Percentiles rank a stretch among this genome's conserved stretches.
These are phyloP conservation scores for Blastobotrys muscicola DNA, from an alignment of 805 yeast species.

Conservation along the genomic window DNA sequence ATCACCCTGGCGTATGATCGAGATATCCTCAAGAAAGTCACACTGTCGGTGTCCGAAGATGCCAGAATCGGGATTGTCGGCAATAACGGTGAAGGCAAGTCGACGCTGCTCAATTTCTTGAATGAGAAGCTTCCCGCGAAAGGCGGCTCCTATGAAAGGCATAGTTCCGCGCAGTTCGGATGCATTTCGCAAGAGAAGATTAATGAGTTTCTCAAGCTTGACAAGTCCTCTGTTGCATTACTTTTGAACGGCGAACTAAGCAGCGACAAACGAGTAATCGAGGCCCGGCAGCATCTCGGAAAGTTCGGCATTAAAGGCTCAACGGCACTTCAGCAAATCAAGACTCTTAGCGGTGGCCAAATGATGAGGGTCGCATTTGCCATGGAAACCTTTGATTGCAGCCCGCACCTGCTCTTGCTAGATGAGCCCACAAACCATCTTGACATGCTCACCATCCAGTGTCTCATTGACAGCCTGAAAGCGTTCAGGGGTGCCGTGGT, in stretches of 20 bases:
- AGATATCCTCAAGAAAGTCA: neutral
- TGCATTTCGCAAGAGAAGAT: conserved; percentile 84
- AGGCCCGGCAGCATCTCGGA: conserved; percentile 90
- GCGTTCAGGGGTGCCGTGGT: conserved; percentile 98
- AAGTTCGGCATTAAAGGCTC: conserved; percentile 74
- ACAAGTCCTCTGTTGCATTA: neutral
- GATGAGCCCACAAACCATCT: conserved; percentile 98
- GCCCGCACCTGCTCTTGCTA: conserved; percentile 88
- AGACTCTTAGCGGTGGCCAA: conserved; percentile 96
- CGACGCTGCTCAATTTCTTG: conserved; percentile 83
- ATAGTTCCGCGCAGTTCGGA: conserved; percentile 95
- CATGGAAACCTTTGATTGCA: conserved; percentile 95
- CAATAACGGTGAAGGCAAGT: conserved; percentile 98
- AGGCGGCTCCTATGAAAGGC: conserved; percentile 87
- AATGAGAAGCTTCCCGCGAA: conserved; percentile 87
- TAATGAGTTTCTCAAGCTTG: neutral
- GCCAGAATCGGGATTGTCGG: conserved; percentile 92
- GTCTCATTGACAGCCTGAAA: conserved; percentile 92
- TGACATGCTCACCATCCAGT: conserved; percentile 58
- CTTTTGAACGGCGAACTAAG: neutral
- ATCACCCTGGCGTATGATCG: neutral
- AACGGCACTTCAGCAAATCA: conserved; percentile 95
- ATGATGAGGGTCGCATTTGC: conserved; percentile 97
- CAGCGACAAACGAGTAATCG: neutral
- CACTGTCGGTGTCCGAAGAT: neutral